Conservation (phyloP, 768 basidiomycete genomes). For the Psilocybe cubensis region DNA sequence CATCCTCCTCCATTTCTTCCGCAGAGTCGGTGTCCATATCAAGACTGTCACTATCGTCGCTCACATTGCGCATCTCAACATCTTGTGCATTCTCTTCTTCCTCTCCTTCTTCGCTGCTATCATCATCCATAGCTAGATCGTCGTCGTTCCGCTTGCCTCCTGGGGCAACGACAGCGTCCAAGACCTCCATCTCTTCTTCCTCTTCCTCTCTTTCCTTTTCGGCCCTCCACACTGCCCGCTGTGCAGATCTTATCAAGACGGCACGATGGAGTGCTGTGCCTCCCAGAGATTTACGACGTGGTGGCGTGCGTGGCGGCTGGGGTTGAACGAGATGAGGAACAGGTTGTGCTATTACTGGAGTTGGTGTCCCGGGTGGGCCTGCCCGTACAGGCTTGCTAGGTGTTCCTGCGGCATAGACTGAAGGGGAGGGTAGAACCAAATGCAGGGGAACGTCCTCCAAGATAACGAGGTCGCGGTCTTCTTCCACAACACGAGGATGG, state of each 20-base stretch:
- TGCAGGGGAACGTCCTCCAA: conserved; percentile 62
- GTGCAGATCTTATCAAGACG: conserved; percentile 72
- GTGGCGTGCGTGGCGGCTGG: conserved; percentile 35
- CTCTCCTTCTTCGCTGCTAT: conserved; percentile 14
- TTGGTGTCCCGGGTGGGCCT: not conserved
- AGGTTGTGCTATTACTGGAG: not conserved
- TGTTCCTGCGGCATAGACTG: conserved; percentile 14
- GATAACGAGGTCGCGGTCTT: conserved; percentile 72
- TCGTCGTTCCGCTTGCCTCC: conserved; percentile 21
- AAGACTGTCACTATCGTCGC: conserved; percentile 3
- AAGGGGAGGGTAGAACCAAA: conserved; percentile 15
- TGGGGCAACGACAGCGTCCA: conserved; percentile 42
- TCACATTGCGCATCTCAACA: conserved; percentile 23
- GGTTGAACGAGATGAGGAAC: conserved; percentile 19
- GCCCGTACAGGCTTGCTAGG: conserved; percentile 10
- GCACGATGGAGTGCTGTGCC: conserved; percentile 65
- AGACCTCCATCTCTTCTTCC: conserved; percentile 54
- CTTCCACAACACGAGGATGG: conserved; percentile 69
- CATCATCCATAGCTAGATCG: conserved; percentile 15
- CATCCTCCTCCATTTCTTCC: conserved; percentile 29
- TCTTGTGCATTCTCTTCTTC: conserved; percentile 16
- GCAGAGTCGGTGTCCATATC: conserved; percentile 12
- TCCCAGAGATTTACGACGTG: conserved; percentile 38
- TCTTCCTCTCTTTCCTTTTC: conserved; percentile 57
- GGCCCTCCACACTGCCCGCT: conserved; percentile 55